Evolutionary conservation across 768 basidiomycete genomes (phyloP), one percentile per base, ranked within the genome.

Genomic region (Kockovaella imperatae): DNA sequence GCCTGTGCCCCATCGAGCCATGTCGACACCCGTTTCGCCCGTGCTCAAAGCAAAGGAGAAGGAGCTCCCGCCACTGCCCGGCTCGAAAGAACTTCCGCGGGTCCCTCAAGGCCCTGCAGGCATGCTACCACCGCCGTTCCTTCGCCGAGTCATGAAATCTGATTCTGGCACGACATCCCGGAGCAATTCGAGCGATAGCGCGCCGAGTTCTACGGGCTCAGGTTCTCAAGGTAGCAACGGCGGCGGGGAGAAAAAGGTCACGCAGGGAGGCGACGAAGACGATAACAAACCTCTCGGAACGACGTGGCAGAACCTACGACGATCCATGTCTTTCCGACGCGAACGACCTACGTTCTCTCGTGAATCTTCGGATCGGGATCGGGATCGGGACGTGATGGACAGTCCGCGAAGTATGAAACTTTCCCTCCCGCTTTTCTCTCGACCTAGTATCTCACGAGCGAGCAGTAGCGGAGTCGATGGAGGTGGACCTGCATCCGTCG

Each of bases 11-110:
- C 13, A 32, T 24, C 34, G 54, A 23, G 40, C 54, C 3, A 42
- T 26, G 23, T 51, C 49, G 11, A 45, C 47, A 17, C 59, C 59
- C 18, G 55, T 47, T 15, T 56, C 55, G 23, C 59, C 59, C 21
- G 40, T 54, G 11, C 23, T 39, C 41, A 44, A 35, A n/a, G 53
- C 40, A 2, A 48, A 32, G n/a, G 55, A 43, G 35, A 18, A 24
- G 39, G 41, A 36, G 18, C 18, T 38, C 23, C 20, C 30, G 32
- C 30, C 26, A 25, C 20, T n/a, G n/a, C n/a, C n/a, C n/a, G n/a
- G n/a, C n/a, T n/a, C n/a, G n/a, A n/a, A n/a, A n/a, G n/a, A 28
- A 42, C 5, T 24, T 17, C 23, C 25, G 30, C 17, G 41, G 30
- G 24, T 28, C 41, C 8, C 30, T 42, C 24, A n/a, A 24, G 10